phyloP scores from a whole-genome alignment of 139 green algal species.

The Volvox reticuliferus region DNA sequence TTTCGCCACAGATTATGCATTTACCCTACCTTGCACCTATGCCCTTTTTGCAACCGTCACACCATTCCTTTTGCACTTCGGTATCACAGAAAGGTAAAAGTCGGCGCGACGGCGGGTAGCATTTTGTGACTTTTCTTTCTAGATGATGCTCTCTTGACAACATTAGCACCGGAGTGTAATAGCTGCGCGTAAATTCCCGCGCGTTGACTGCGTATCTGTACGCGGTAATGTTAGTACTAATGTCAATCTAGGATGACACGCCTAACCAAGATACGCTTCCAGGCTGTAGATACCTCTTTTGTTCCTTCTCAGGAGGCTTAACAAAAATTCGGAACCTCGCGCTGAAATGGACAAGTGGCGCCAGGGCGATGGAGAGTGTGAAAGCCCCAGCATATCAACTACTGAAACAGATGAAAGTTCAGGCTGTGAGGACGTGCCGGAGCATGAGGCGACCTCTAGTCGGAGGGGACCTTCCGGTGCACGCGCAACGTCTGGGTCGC shows the following conservation, averaged over 20 bases:
- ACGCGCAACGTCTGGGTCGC: constrained; percentile 11
- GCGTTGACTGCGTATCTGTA: not conserved
- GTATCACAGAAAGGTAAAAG: too few species aligned
- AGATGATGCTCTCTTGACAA: too few species aligned
- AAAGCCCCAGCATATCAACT: constrained; percentile 26
- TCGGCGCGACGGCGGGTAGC: too few species aligned
- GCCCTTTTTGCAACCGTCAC: too few species aligned
- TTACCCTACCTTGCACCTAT: too few species aligned
- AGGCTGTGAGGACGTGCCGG: not conserved
- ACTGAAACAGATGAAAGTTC: constrained; percentile 4
- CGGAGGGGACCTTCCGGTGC: not conserved
- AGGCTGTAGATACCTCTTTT: constrained; percentile 12
- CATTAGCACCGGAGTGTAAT: not conserved
- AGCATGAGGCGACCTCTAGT: constrained; percentile 11
- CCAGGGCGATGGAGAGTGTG: not conserved
- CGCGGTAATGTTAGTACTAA: not conserved
- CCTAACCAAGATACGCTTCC: not conserved
- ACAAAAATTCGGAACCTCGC: not conserved
- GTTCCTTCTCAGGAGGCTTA: not conserved
- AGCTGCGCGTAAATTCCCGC: not conserved
- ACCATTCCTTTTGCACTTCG: too few species aligned
- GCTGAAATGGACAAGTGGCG: constrained; percentile 10
- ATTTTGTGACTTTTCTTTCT: too few species aligned
- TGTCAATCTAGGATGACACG: not conserved
- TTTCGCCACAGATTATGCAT: too few species aligned